Evolutionary conservation across 75 land plant genomes (phyloP), one percentile per base, ranked within the genome.

Genomic region (Sequoiadendron giganteum): DNA sequence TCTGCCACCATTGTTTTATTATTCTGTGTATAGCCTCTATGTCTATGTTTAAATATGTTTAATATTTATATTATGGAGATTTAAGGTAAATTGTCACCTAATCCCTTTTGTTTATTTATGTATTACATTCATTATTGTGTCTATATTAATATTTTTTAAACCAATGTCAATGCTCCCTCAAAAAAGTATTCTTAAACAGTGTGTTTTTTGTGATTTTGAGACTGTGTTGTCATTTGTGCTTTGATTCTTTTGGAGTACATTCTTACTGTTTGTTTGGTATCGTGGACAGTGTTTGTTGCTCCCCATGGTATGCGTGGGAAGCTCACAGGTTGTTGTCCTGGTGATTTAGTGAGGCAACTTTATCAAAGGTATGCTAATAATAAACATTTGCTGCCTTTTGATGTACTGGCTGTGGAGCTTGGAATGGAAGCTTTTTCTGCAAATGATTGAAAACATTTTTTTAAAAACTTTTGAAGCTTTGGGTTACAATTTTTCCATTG

Each of bases 251-350:
- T 38, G 38, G 40, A 56, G 19, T 19, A 86, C 40, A 40, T 56
- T 78, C 86, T 86, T 86, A 56, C 83, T 25, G 39, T 56, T 28
- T 70, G 34, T 38, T 81, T 88, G 68, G 28, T 8, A 75, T 43
- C 42, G 87, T 76, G 88, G 56, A 88, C 94, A 98, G 99, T 95
- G 85, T 88, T 97, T 77, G 99, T 98, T 85, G 93, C 99, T 86
- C 99, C 99, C 68, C 91, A 94, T 93, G 99, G 99, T 36, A 93
- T 97, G 93, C 91, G 91, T 85, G 99, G 99, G 54, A 92, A 92
- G 89, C 92, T 97, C 32, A 92, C 95, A 87, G 99, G 99, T 48
- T 97, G 95, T 88, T 95, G 94, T 86, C 94, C 97, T 30, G 87
- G 90, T 88, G 96, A 98, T 92, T 90, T 98, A 48, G 96, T 95